Percentiles rank a stretch among this genome's conserved stretches.
phyloP scores from a whole-genome alignment of 805 yeast species.

The Tetrapisispora nanseiensis region DNA sequence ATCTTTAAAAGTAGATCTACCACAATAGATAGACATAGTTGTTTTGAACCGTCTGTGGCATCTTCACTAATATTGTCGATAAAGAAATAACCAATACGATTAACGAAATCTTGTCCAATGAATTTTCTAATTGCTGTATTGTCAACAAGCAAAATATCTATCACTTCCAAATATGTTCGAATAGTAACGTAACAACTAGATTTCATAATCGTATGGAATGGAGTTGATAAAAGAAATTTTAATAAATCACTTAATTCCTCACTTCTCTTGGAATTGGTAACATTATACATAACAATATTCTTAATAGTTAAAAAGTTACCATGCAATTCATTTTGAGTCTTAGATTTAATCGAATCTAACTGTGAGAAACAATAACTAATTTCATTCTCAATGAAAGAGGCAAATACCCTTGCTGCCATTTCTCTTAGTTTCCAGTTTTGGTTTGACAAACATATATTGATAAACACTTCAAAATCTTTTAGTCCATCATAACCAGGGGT shows the following conservation, averaged over 20 bases:
- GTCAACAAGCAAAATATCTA: background rate
- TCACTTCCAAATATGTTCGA: constrained; percentile 27
- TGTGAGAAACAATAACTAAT: constrained; percentile 26
- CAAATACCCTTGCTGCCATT: constrained; percentile 66
- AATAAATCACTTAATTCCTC: background rate
- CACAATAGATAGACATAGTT: constrained; percentile 34
- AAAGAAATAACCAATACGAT: constrained; percentile 31
- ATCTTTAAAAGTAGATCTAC: constrained; percentile 24
- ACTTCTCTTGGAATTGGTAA: background rate
- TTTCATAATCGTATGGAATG: constrained; percentile 10
- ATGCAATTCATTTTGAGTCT: constrained; percentile 42
- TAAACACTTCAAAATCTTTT: constrained; percentile 40
- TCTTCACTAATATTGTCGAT: constrained; percentile 19
- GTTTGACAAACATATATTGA: constrained; percentile 41
- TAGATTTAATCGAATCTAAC: constrained; percentile 10
- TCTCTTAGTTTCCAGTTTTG: constrained; percentile 78
- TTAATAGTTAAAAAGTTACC: constrained; percentile 48
- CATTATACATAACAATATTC: constrained; percentile 19
- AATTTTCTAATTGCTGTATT: too few relatives aligned
- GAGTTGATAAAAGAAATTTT: background rate
- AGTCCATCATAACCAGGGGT: constrained; percentile 47
- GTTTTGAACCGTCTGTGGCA: constrained; percentile 40
- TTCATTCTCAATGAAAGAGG: constrained; percentile 36
- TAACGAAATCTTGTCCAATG: constrained; percentile 5
- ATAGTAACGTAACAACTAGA: constrained; percentile 29